phyloP scores from a whole-genome alignment of 2,329 filamentous ascomycete genomes.

The Bipolaris sorokiniana region DNA sequence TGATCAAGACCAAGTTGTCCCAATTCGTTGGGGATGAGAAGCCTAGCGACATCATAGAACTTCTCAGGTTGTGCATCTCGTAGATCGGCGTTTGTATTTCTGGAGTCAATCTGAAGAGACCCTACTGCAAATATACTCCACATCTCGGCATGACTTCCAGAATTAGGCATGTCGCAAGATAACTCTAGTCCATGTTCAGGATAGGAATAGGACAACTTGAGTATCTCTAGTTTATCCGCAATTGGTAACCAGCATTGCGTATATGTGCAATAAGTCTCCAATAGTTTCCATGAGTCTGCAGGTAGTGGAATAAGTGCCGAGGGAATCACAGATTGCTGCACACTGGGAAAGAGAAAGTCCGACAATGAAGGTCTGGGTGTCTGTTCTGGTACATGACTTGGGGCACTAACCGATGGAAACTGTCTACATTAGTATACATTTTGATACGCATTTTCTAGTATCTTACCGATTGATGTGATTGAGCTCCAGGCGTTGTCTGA shows the following conservation, averaged over 20 bases:
- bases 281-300: slow-evolving; percentile 64
- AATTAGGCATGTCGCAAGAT: slow-evolving; percentile 31
- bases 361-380: not conserved
- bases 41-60: slow-evolving; percentile 33
- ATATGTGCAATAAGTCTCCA: slow-evolving; percentile 67
- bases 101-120: slow-evolving; percentile 28
- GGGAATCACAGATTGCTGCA: slow-evolving; percentile 1
- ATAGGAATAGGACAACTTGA: slow-evolving; percentile 62
- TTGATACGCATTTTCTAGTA: not conserved
- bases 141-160: slow-evolving; percentile 52
- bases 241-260: slow-evolving; percentile 80
- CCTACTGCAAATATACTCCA: slow-evolving; percentile 54
- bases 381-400: slow-evolving; percentile 1
- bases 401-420: slow-evolving; percentile 5
- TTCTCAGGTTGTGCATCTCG: slow-evolving; percentile 7
- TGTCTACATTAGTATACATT: slow-evolving; percentile 2
- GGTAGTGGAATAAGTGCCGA: slow-evolving; percentile 49
- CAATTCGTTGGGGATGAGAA: slow-evolving; percentile 38
- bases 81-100: slow-evolving; percentile 1
- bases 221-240: slow-evolving; percentile 67
- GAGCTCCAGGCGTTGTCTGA: slow-evolving; percentile 6
- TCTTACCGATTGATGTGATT: slow-evolving; percentile 17
- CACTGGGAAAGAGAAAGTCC: slow-evolving; percentile 24
- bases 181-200: slow-evolving; percentile 52
- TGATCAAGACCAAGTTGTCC: slow-evolving; percentile 46